phyloP scores from a whole-genome alignment of 306 rosid species.

The Vigna reflexopilosa region DNA sequence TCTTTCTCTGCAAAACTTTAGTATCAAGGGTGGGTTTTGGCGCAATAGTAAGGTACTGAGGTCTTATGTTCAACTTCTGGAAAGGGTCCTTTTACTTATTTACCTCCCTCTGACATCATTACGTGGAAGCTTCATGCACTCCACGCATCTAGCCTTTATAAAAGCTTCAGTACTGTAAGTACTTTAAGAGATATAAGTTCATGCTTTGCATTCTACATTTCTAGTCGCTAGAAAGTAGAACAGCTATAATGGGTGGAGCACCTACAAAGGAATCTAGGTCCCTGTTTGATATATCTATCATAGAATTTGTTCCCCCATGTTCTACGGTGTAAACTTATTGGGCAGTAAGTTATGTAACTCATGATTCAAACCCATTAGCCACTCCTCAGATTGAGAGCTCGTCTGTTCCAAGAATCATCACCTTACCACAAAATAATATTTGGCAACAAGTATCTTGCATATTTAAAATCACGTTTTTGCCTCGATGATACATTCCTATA shows the following conservation, averaged over 20 bases:
- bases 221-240: conserved; percentile 10
- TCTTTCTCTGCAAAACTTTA: neutral
- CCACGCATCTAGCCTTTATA: neutral
- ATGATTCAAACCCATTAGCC: conserved; percentile 8
- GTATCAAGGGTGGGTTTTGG: neutral
- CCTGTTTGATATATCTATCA: conserved; percentile 24
- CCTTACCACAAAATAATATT: neutral
- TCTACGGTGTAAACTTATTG: conserved; percentile 18
- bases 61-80: neutral
- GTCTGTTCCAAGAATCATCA: neutral
- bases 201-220: conserved; percentile 7
- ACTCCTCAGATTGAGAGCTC: neutral
- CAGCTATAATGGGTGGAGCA: conserved; percentile 33
- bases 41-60: neutral
- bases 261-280: conserved; percentile 29
- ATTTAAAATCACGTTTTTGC: neutral
- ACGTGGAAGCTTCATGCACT: neutral
- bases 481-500: neutral
- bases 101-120: neutral
- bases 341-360: conserved; percentile 10
- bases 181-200: neutral
- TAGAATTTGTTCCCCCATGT: conserved; percentile 33
- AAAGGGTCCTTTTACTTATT: neutral
- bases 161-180: conserved; percentile 11
- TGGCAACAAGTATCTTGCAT: neutral